Conservation (phyloP, 768 basidiomycete species). For the Lentinula boryana region DNA sequence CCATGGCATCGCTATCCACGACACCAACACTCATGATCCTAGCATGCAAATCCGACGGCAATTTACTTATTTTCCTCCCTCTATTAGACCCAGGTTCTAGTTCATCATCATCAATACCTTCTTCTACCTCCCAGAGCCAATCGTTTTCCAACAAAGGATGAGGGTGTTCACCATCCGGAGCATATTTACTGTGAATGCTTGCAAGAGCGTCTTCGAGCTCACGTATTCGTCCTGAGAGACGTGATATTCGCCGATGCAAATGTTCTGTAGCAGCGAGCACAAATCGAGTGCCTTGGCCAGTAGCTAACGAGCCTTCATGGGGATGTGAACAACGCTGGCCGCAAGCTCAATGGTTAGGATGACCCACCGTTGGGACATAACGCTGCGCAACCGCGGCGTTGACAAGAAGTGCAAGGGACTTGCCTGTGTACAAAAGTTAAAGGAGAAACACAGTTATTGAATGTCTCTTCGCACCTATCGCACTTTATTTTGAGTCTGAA, state of each 20-base stretch:
- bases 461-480: neutral
- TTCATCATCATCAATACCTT: slow-evolving; percentile 9
- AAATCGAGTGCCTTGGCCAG: slow-evolving; percentile 48
- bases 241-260: slow-evolving; percentile 29
- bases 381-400: slow-evolving; percentile 10
- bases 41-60: neutral
- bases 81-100: slow-evolving; percentile 3
- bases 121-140: slow-evolving; percentile 13
- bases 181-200: slow-evolving; percentile 25
- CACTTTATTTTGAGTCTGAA: slow-evolving; percentile 6
- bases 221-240: slow-evolving; percentile 31
- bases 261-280: slow-evolving; percentile 36
- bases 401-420: slow-evolving; percentile 4
- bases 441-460: neutral
- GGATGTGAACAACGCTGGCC: neutral
- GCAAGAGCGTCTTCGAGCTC: slow-evolving; percentile 34
- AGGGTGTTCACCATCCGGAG: slow-evolving; percentile 28
- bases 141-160: slow-evolving; percentile 34
- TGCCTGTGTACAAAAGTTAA: neutral
- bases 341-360: neutral
- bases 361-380: slow-evolving; percentile 9
- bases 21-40: neutral
- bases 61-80: slow-evolving; percentile 3
- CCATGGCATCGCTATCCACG: neutral
- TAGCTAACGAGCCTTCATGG: slow-evolving; percentile 38